Base-by-base conservation (phyloP, 441 rosid species). In the Syzygium syzygioides region DNA sequence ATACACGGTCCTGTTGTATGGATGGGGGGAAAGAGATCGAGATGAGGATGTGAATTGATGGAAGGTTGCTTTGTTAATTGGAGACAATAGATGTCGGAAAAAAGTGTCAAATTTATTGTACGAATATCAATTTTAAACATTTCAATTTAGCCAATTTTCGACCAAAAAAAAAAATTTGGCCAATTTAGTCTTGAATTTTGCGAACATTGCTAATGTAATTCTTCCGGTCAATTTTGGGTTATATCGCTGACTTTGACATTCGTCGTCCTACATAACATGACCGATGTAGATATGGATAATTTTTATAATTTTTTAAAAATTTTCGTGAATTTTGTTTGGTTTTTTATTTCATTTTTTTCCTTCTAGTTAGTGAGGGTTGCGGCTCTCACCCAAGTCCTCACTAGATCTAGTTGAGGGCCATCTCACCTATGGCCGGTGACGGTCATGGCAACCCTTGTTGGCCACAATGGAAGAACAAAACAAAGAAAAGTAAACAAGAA, bases 211-310 rank as follows among this genome's bases (percentile, higher is more conserved):
- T 23, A 64, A 55, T 55, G 20, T 55, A 55, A 8, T 55, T 17
- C 9, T 18, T 45, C 2, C 2, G 9, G 48, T 45, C 48, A 45
- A 45, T 45, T 45, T 45, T 45, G 48, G 48, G 9, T 2, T 2
- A 45, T 45, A 45, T 1, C 9, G 2, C 9, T 45, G 48, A 45
- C 48, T 45, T 45, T 45, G 48, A 45, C 9, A 45, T 45, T 2
- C 48, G 48, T 7, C 48, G 1, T 45, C 2, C 48, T 45, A 45
- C 48, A 45, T 45, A 45, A 45, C 48, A 45, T 2, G 9, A 45
- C 7, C 12, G 6, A n/a, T 3, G 1, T 3, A 25, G 9, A 11
- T 0, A 0, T 17, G 23, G 20, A 8, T 6, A 66, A 18, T 17
- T 66, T 66, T 32, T 66, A 5, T 18, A 32, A 17, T 66, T 15